A percentile compares a stretch with the other conserved stretches of the same genome.
Conservation (phyloP, 2,329 filamentous ascomycete species). For the Penicillium sp. region DNA sequence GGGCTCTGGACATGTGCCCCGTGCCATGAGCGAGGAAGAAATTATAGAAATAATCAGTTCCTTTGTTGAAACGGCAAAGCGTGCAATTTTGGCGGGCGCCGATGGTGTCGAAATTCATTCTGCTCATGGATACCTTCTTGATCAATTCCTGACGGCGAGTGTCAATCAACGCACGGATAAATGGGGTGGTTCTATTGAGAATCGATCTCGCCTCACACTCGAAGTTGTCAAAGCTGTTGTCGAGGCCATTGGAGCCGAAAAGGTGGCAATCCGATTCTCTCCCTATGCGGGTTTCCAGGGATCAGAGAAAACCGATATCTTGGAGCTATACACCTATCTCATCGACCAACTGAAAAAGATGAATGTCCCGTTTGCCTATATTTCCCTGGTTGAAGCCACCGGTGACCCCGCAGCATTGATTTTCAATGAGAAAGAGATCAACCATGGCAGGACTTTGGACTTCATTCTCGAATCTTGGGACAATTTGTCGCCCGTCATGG, state of each 20-base stretch:
- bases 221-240: neutral
- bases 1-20: neutral
- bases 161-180: neutral
- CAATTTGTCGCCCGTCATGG: neutral
- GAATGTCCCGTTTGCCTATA: neutral
- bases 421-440: neutral
- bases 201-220: neutral
- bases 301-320: neutral
- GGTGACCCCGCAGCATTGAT: neutral
- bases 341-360: neutral
- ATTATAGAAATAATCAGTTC: neutral
- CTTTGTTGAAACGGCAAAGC: neutral
- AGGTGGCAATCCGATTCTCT: neutral
- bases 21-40: neutral
- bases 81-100: conserved; percentile 51
- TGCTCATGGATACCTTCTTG: neutral
- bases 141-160: neutral
- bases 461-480: neutral
- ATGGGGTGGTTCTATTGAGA: neutral
- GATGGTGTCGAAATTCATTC: conserved; percentile 27
- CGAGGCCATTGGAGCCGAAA: neutral
- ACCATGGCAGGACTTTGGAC: neutral
- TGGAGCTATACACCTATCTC: neutral
- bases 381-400: neutral
- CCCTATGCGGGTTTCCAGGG: neutral